Evolutionary conservation across 2,329 filamentous ascomycete genomes (phyloP), one percentile per base, ranked within the genome.

Genomic region (Xylaria sp.): DNA sequence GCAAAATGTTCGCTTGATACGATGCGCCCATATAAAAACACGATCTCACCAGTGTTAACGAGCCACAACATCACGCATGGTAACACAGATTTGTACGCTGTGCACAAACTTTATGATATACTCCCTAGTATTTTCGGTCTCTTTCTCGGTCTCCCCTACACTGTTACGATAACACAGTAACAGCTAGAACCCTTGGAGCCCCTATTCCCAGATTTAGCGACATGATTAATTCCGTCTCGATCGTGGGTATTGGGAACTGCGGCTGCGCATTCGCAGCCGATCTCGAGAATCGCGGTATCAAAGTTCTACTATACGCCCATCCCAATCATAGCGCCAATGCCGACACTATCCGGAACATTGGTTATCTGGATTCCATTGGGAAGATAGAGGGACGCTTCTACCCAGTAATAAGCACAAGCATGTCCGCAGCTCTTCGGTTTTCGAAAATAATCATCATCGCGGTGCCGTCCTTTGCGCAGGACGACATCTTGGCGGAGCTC

Each of bases 251-350:
- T 34, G 70, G 70, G 2, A 63, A 63, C 25, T 65, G 65, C 44
- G 70, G 70, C 9, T 72, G 62, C 41, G 70, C 70, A 7, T 66
- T 72, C n/a, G 68, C 70, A 8, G 70, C 57, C 0, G 70, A 72
- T 51, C 68, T 72, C 54, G 62, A 72, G 63, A 63, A 60, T 32
- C 68, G 66, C n/a, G 70, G 70, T 12, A 62, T 64, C 28, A 68
- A 46, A 23, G 65, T 54, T 5, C 65, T 72, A n/a, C n/a, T 72
- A 37, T 72, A 72, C 41, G 64, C 70, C 10, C 70, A 72, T 41
- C 68, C 70, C 10, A 54, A 68, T 4, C 70, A 72, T 57, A 68
- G 62, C 41, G 25, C 37, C 25, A 68, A 70, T 51, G 68, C 64
- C n/a, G 46, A 61, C 13, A 39, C 61, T 25, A 65, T 72, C 12